Percentiles rank a stretch among this genome's conserved stretches.
Conservation (phyloP, 73 alveolate genomes). For the Urostyla sp. region DNA sequence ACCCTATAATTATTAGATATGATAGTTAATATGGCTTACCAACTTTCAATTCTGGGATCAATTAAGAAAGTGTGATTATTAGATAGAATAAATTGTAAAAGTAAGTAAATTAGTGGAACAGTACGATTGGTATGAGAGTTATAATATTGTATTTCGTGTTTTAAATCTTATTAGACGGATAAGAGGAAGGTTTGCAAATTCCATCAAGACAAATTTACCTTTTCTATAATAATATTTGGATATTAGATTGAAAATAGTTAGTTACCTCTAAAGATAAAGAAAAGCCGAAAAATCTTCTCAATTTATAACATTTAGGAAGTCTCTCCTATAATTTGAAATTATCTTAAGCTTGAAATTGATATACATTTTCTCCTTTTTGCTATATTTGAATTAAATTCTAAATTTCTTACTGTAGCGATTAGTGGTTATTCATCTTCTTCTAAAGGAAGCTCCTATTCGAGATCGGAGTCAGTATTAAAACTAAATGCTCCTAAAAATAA, state of each 20-base stretch:
- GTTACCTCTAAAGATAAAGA: constrained; percentile 27
- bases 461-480: too few relatives aligned
- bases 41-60: constrained; percentile 85
- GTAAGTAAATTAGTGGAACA: constrained; percentile 88
- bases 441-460: too few relatives aligned
- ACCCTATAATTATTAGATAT: constrained; percentile 79
- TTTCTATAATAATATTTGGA: constrained; percentile 37
- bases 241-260: neutral
- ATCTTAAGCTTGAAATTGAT: too few relatives aligned
- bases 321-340: constrained; percentile 5
- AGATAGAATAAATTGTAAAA: constrained; percentile 89
- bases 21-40: constrained; percentile 52
- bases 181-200: constrained; percentile 55
- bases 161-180: constrained; percentile 74
- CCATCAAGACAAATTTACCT: constrained; percentile 35
- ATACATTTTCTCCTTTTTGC: too few relatives aligned
- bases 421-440: too few relatives aligned
- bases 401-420: too few relatives aligned
- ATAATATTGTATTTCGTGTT: constrained; percentile 86
- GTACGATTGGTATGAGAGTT: constrained; percentile 89
- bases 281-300: constrained; percentile 25
- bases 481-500: too few relatives aligned
- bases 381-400: too few relatives aligned
- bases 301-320: constrained; percentile 23
- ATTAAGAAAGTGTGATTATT: constrained; percentile 82